Evolutionary conservation across 495 filamentous ascomycete species (phyloP).

Genomic region (Penicillium ucsense): DNA sequence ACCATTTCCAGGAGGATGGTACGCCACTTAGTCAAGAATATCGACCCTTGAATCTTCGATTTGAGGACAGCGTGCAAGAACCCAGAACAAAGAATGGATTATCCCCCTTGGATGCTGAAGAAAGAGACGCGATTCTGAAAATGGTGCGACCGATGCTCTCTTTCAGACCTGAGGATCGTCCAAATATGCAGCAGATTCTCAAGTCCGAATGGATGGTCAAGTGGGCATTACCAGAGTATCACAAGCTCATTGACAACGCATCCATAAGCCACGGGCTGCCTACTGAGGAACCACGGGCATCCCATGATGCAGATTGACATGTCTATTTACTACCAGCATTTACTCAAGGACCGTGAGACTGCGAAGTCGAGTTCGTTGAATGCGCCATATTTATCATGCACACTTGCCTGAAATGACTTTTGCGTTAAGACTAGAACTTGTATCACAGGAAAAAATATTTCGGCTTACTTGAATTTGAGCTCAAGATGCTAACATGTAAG

Average conservation of each 20-base stretch:
- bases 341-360: too few species aligned
- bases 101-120: not conserved
- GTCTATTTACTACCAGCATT: too few species aligned
- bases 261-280: too few species aligned
- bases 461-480: too few species aligned
- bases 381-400: too few species aligned
- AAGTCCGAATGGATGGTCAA: conserved; percentile 22
- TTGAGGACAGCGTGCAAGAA: not conserved
- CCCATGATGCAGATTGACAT: too few species aligned
- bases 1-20: not conserved
- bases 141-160: not conserved
- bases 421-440: too few species aligned
- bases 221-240: conserved; percentile 13
- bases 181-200: conserved; percentile 13
- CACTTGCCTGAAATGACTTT: too few species aligned
- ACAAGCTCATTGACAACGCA: not conserved
- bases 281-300: too few species aligned
- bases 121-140: not conserved
- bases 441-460: too few species aligned
- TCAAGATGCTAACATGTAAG: too few species aligned
- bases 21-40: not conserved
- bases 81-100: not conserved
- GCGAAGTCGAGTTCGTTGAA: too few species aligned
- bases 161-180: conserved; percentile 13
- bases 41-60: not conserved